Evolutionary conservation across 148 eudicot genomes (phyloP).

Genomic region (Vaccinium macrocarpon): DNA sequence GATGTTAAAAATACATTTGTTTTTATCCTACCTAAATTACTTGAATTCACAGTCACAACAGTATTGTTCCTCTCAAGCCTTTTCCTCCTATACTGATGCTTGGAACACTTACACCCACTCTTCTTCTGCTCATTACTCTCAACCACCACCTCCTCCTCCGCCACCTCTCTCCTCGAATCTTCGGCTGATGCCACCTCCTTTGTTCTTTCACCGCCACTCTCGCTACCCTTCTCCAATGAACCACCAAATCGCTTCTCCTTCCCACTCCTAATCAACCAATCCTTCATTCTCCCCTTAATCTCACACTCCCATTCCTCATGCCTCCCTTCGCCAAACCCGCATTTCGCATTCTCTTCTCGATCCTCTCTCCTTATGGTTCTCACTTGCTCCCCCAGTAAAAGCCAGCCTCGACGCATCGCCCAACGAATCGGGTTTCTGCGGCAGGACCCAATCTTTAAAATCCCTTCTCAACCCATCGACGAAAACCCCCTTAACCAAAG

Average conservation of each 20-base stretch:
- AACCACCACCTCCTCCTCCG: not conserved
- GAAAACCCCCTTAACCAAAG: slow-evolving; percentile 13
- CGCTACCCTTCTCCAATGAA: not conserved
- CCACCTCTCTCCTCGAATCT: not conserved
- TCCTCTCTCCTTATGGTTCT: not conserved
- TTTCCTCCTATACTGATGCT: slow-evolving; percentile 20
- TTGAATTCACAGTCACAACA: not conserved
- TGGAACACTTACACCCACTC: slow-evolving; percentile 15
- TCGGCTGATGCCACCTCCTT: not conserved
- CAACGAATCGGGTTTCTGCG: slow-evolving; percentile 17
- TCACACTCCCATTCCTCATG: slow-evolving; percentile 21
- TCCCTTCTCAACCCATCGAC: slow-evolving; percentile 22
- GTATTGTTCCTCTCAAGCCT: slow-evolving; percentile 18
- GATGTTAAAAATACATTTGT: no score
- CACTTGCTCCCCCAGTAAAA: slow-evolving; percentile 24
- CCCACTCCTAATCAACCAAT: slow-evolving; percentile 2
- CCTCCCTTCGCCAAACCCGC: slow-evolving; percentile 13
- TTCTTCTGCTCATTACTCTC: not conserved
- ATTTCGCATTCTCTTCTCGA: not conserved
- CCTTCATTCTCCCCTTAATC: slow-evolving; percentile 16
- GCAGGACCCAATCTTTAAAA: slow-evolving; percentile 14
- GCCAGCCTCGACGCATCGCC: slow-evolving; percentile 21
- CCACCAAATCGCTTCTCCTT: not conserved
- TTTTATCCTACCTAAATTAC: not conserved
- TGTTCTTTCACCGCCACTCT: not conserved